Percentiles rank a stretch among this genome's conserved stretches.
Conservation (phyloP, 768 basidiomycete genomes). For the Lactifluus rugatus region DNA sequence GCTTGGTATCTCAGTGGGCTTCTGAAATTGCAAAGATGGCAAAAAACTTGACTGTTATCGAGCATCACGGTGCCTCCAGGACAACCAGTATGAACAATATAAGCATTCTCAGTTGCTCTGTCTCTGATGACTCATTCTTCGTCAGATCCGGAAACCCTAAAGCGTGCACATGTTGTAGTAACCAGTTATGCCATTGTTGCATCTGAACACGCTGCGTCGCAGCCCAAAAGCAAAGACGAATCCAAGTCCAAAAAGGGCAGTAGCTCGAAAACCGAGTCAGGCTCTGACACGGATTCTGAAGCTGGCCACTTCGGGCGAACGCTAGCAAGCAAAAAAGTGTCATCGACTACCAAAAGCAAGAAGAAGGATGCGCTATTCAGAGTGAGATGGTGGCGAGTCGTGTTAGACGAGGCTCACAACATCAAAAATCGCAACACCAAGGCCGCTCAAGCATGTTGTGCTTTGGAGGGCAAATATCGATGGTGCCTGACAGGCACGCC, state of each 20-base stretch:
- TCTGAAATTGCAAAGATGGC: constrained; percentile 72
- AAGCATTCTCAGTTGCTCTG: background rate
- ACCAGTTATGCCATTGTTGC: constrained; percentile 83
- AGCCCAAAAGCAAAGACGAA: constrained; percentile 45
- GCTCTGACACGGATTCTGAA: constrained; percentile 27
- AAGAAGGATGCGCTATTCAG: constrained; percentile 59
- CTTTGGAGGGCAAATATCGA: constrained; percentile 63
- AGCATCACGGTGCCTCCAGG: constrained; percentile 75
- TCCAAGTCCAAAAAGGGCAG: constrained; percentile 34
- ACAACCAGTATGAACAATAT: constrained; percentile 45
- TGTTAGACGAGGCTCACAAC: constrained; percentile 93
- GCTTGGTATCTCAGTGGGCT: constrained; percentile 87
- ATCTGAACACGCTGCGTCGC: constrained; percentile 59
- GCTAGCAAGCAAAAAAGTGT: constrained; percentile 36
- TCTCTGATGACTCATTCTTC: background rate
- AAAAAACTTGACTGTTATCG: constrained; percentile 53
- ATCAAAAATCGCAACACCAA: constrained; percentile 85
- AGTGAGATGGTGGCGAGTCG: constrained; percentile 75
- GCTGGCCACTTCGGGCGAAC: constrained; percentile 39
- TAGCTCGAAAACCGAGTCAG: constrained; percentile 26
- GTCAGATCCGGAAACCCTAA: constrained; percentile 46
- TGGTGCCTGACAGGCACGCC: constrained; percentile 89
- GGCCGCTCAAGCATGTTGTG: constrained; percentile 68
- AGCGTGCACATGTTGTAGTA: constrained; percentile 60
- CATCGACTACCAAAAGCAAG: constrained; percentile 33